Conservation (phyloP, 768 basidiomycete species). For the Macrocybe gigantea region DNA sequence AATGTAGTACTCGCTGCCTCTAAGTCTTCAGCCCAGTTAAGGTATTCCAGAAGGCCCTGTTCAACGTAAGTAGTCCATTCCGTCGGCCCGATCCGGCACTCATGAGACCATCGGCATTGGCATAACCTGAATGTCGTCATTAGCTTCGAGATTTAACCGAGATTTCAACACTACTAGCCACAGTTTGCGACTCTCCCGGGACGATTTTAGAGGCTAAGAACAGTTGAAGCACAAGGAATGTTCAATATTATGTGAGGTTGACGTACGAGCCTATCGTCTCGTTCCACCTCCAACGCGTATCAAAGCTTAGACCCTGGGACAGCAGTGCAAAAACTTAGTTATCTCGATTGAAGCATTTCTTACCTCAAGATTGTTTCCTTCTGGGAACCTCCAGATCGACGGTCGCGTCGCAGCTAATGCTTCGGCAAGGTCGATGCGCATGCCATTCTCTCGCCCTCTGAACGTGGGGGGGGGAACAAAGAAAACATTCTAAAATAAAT, state of each 20-base stretch:
- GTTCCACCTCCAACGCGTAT: conserved; percentile 57
- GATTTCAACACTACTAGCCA: conserved; percentile 30
- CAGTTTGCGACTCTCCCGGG: conserved; percentile 23
- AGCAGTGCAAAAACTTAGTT: neutral
- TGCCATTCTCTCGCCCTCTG: conserved; percentile 48
- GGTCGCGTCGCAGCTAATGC: conserved; percentile 34
- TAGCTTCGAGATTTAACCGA: neutral
- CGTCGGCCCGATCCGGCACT: neutral
- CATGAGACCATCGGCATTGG: conserved; percentile 50
- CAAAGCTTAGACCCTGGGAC: conserved; percentile 37
- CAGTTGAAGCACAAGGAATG: conserved; percentile 29
- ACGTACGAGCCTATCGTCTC: conserved; percentile 46
- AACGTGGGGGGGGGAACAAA: conserved; percentile 60
- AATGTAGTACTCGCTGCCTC: conserved; percentile 17
- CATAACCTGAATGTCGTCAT: conserved; percentile 38
- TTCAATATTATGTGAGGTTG: conserved; percentile 27
- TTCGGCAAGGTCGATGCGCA: conserved; percentile 54
- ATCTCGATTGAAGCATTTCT: neutral
- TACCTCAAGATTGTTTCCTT: conserved; percentile 36
- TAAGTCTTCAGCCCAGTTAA: conserved; percentile 36
- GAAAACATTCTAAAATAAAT: conserved; percentile 53
- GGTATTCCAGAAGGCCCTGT: conserved; percentile 33
- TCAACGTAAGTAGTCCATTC: neutral
- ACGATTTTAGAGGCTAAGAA: conserved; percentile 19
- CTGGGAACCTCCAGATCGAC: conserved; percentile 28